These are phyloP conservation scores for Candida sanyaensis DNA, from an alignment of 1,139 yeast species.

Conservation along the genomic window DNA sequence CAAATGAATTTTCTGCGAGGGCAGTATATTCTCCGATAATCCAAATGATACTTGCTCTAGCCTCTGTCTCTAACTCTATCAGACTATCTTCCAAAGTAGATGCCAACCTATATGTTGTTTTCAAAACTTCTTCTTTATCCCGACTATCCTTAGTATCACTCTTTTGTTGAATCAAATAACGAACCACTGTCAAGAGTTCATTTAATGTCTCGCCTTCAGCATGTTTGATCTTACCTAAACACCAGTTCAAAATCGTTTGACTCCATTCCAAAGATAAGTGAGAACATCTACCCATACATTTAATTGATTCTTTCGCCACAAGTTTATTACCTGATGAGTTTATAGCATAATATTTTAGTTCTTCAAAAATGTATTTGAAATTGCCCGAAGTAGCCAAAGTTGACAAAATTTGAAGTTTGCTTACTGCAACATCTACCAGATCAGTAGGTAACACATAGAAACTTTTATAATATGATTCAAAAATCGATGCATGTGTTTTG, in stretches of 20 bases:
- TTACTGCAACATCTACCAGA: slow-evolving; percentile 39
- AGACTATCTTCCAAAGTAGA: slow-evolving; percentile 26
- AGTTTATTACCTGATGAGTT: slow-evolving; percentile 26
- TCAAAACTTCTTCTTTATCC: slow-evolving; percentile 29
- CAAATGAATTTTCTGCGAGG: slow-evolving; percentile 45
- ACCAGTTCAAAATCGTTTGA: slow-evolving; percentile 42
- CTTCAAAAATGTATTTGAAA: slow-evolving; percentile 56
- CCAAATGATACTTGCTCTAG: slow-evolving; percentile 89
- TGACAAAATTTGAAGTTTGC: slow-evolving; percentile 68
- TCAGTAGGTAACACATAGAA: slow-evolving; percentile 69
- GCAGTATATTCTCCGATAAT: slow-evolving; percentile 78
- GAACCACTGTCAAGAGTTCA: slow-evolving; percentile 66
- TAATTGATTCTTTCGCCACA: slow-evolving; percentile 57
- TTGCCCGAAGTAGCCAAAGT: slow-evolving; percentile 55
- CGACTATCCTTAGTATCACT: slow-evolving; percentile 20
- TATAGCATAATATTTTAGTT: slow-evolving; percentile 67
- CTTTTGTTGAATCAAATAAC: slow-evolving; percentile 69
- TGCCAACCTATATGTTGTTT: slow-evolving; percentile 41
- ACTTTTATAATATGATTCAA: slow-evolving; percentile 46
- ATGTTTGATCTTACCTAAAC: slow-evolving; percentile 33
- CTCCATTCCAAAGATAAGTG: slow-evolving; percentile 38
- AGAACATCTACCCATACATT: slow-evolving; percentile 58
- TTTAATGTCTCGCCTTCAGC: slow-evolving; percentile 42
- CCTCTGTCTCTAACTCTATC: slow-evolving; percentile 43
- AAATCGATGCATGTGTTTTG: slow-evolving; percentile 40